These are phyloP conservation scores for Andrographis paniculata DNA, from an alignment of 305 asterid species.

Conservation along the genomic window DNA sequence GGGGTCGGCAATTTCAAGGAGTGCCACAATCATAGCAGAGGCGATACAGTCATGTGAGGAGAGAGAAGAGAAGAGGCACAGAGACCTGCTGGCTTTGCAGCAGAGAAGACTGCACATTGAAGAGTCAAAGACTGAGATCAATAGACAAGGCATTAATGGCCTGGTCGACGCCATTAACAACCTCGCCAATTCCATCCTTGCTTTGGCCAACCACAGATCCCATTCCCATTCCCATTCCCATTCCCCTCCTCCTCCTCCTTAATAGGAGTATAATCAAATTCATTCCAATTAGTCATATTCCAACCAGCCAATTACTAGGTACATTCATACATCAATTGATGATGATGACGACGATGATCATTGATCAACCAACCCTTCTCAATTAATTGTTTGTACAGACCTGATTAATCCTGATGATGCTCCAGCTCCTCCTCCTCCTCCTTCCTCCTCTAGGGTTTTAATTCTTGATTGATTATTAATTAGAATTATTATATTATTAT, in stretches of 20 bases:
- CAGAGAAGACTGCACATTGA: slow-evolving; percentile 66
- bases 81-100: slow-evolving; percentile 50
- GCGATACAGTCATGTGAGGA: slow-evolving; percentile 67
- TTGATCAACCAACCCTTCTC: too few species aligned
- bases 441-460: not conserved
- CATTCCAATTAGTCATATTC: too few species aligned
- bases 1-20: slow-evolving; percentile 55
- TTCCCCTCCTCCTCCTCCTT: too few species aligned
- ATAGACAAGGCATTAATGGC: slow-evolving; percentile 62
- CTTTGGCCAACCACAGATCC: slow-evolving; percentile 33
- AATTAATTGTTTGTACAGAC: too few species aligned
- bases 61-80: slow-evolving; percentile 69
- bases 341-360: too few species aligned
- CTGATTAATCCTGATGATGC: too few species aligned
- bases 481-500: too few species aligned
- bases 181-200: slow-evolving; percentile 68
- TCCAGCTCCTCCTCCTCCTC: not conserved
- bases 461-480: too few species aligned
- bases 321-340: too few species aligned
- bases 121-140: slow-evolving; percentile 69
- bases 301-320: too few species aligned
- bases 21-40: slow-evolving; percentile 61
- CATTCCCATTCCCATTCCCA: not conserved
- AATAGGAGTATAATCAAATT: too few species aligned
- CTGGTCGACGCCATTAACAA: slow-evolving; percentile 82